Evolutionary conservation across 1,284 basidiomycete species (phyloP), one percentile per base, ranked within the genome.

Genomic region (Coniferiporia sulphurascens): DNA sequence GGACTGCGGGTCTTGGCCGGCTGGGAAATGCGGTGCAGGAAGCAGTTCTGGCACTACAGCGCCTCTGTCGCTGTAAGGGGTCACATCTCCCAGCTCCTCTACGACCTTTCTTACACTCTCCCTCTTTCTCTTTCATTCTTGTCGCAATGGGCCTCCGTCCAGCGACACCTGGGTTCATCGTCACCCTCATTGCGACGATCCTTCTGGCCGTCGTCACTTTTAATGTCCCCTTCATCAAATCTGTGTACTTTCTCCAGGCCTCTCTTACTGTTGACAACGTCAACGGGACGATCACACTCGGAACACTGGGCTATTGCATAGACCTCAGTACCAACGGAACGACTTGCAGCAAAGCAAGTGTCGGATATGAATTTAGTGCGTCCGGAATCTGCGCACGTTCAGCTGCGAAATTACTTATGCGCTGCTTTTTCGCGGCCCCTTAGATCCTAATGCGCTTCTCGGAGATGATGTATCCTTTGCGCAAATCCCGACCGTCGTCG

Each of bases 201-300:
- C 76, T 94, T 46, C 83, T 96, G 52, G 89, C 86, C 7, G 71
- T 94, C 49, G 93, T 93, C 43, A 87, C 88, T 19, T 95, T 95
- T 76, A 90, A 86, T 63, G 91, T 93, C 6, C 93, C 93, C 0
- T 82, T 85, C 68, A 78, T 95, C 75, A 94, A 91, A 72, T 86
- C 86, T 1, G 73, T 95, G 43, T 93, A 82, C 74, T 95, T 95
- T 72, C 84, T 95, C 68, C 84, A 87, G 68, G 93, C 91, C 1
- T 80, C 74, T 1, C 80, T 91, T 58, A 67, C 75, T 0, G 72
- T 75, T 5, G 73, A 77, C 32, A 74, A 77, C 21, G 69, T 79
- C 48, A 77, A 73, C 51, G 91, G 89, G 15, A 75, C 77, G 1
- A 81, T 94, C 48, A 89, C 83, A 0, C 88, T 96, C 67, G 93